Percentiles rank a stretch among this genome's conserved stretches.
phyloP scores from a whole-genome alignment of 2,329 filamentous ascomycete genomes.

The Colletotrichum sansevieriae region DNA sequence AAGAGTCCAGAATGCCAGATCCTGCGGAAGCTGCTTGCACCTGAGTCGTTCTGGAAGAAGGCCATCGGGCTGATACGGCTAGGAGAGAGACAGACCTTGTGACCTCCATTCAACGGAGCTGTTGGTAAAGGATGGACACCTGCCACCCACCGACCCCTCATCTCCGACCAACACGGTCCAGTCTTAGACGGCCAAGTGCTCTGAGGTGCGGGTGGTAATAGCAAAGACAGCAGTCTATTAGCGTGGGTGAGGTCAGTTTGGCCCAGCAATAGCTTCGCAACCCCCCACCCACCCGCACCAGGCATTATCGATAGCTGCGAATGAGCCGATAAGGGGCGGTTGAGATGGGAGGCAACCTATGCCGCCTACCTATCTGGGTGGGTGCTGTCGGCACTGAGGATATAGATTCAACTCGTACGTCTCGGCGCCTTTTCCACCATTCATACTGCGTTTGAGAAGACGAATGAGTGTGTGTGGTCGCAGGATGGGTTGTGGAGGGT shows the following conservation, averaged over 20 bases:
- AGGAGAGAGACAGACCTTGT: neutral
- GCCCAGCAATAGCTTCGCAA: neutral
- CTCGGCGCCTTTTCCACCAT: neutral
- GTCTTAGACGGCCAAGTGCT: conserved; percentile 16
- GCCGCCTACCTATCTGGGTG: neutral
- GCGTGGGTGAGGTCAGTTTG: conserved; percentile 12
- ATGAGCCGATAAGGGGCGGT: conserved; percentile 23
- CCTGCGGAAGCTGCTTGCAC: neutral
- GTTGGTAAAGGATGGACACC: conserved; percentile 8
- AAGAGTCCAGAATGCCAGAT: neutral
- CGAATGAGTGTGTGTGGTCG: neutral
- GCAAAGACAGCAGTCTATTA: neutral
- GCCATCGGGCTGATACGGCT: neutral
- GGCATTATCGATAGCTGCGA: conserved; percentile 20
- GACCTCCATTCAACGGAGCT: neutral
- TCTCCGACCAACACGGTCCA: neutral
- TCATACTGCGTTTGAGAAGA: neutral
- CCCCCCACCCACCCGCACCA: conserved; percentile 3
- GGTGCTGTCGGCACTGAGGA: conserved; percentile 1
- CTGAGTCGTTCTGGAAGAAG: neutral
- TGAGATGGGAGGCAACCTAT: conserved; percentile 6
- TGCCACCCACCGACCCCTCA: neutral
- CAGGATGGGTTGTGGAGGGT: neutral
- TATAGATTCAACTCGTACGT: neutral
- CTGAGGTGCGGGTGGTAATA: conserved; percentile 11